A percentile compares a stretch with the other conserved stretches of the same genome.
These are phyloP conservation scores for Fagopyrum homotropicum DNA, from an alignment of 148 eudicot species.

Conservation along the genomic window DNA sequence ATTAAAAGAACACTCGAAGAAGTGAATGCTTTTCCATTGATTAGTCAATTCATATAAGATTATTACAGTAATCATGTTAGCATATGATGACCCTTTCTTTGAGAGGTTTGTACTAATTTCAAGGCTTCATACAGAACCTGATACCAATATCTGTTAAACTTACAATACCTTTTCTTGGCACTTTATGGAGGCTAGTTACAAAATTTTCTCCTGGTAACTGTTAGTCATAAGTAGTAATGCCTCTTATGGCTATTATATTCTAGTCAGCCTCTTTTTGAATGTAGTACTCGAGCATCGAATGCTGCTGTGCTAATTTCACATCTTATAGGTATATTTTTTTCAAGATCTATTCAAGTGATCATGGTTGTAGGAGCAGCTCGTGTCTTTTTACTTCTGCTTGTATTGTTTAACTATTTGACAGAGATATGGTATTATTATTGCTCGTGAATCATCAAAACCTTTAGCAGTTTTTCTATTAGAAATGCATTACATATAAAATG, in stretches of 20 bases:
- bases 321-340: neutral
- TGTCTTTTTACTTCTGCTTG: neutral
- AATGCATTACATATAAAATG: neutral
- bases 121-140: neutral
- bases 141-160: neutral
- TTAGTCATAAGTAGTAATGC: neutral
- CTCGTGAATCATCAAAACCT: neutral
- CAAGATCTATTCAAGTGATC: neutral
- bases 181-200: neutral
- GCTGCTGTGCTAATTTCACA: neutral
- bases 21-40: neutral
- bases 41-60: neutral
- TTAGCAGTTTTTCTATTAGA: neutral
- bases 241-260: neutral
- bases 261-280: neutral
- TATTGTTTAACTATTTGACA: neutral
- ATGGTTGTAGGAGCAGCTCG: neutral
- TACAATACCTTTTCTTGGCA: neutral
- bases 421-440: neutral
- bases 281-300: neutral
- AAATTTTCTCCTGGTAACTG: neutral
- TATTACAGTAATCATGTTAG: neutral
- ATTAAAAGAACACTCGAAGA: neutral
- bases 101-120: neutral
- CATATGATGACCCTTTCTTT: neutral